Evolutionary conservation across 2,329 filamentous ascomycete genomes (phyloP).

Genomic region (Chrysoporthe austroafricana): DNA sequence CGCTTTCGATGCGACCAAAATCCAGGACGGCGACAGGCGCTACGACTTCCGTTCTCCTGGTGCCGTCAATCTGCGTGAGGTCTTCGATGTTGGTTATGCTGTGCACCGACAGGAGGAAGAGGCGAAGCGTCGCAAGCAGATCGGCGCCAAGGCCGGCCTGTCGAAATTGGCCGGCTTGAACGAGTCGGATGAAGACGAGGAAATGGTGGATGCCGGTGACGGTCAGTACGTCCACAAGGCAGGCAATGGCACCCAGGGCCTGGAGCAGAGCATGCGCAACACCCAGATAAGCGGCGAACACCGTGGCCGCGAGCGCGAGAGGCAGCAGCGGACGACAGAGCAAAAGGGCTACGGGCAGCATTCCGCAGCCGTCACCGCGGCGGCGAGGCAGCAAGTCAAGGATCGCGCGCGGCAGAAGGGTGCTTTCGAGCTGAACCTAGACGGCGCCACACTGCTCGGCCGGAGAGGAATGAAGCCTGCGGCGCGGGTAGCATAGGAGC

Average conservation of each 20-base stretch:
- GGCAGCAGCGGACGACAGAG: constrained; percentile 36
- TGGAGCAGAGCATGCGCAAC: constrained; percentile 87
- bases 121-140: constrained; percentile 85
- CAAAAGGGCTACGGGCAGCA: constrained; percentile 86
- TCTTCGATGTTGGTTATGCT: constrained; percentile 97
- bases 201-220: constrained; percentile 52
- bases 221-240: constrained; percentile 37
- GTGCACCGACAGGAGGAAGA: constrained; percentile 97
- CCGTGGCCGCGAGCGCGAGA: constrained; percentile 53
- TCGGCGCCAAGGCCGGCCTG: constrained; percentile 69
- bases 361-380: constrained; percentile 79
- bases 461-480: constrained; percentile 60
- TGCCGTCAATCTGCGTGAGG: constrained; percentile 91
- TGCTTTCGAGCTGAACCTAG: constrained; percentile 88
- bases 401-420: constrained; percentile 72
- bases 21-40: constrained; percentile 65
- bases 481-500: constrained; percentile 44
- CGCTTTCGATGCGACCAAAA: constrained; percentile 60
- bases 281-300: constrained; percentile 71
- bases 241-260: constrained; percentile 60
- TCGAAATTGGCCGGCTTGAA: constrained; percentile 65
- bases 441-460: constrained; percentile 87
- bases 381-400: constrained; percentile 78
- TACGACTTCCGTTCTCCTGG: constrained; percentile 95
- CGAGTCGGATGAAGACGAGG: constrained; percentile 66